phyloP scores from a whole-genome alignment of 2,329 filamentous ascomycete genomes.

The Aureobasidium pullulans region DNA sequence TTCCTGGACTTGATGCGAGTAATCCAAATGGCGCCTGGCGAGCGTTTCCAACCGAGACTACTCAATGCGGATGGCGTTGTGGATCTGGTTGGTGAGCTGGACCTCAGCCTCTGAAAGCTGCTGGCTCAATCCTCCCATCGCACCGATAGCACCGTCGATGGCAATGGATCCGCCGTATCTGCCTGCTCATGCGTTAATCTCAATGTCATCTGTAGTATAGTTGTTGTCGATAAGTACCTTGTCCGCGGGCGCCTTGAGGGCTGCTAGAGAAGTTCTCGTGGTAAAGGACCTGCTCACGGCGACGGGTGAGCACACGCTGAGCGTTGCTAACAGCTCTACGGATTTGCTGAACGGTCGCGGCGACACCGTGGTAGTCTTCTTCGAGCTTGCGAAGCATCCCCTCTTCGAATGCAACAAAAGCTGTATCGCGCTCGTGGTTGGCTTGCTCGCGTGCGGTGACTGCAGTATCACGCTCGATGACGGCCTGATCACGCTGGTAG shows the following conservation, averaged over 20 bases:
- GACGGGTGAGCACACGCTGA: background rate
- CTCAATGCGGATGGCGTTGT: background rate
- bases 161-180: slow-evolving; percentile 5
- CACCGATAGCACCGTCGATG: slow-evolving; percentile 11
- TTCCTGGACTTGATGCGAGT: too few relatives aligned
- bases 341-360: background rate
- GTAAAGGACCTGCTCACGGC: slow-evolving; percentile 2
- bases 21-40: too few relatives aligned
- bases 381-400: background rate
- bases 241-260: background rate
- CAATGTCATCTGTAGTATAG: too few relatives aligned
- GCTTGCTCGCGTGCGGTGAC: background rate
- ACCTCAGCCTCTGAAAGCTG: background rate
- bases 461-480: background rate
- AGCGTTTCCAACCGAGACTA: background rate
- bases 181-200: background rate
- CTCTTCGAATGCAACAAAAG: background rate
- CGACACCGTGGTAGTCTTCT: background rate
- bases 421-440: background rate
- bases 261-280: background rate
- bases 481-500: background rate
- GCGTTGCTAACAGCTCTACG: background rate
- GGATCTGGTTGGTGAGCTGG: background rate
- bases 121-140: background rate
- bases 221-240: background rate